Evolutionary conservation across 2,329 filamentous ascomycete genomes (phyloP), one percentile per base, ranked within the genome.

Genomic region (Calonectria ilicicola): DNA sequence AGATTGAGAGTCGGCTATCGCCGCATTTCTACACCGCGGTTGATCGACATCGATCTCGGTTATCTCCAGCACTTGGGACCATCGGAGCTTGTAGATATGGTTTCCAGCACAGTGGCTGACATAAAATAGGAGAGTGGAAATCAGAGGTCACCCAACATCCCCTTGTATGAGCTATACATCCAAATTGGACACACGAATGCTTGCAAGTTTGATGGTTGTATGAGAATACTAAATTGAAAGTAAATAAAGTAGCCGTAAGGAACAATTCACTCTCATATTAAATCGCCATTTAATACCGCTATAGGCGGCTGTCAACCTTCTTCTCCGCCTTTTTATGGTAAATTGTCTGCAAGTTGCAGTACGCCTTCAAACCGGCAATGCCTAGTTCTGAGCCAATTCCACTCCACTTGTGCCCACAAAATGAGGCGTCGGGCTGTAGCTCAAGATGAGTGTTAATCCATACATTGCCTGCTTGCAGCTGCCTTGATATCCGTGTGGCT

Each of bases 391-490:
- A 67, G 1, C 76, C 73, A 23, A 77, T 58, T 4, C 76, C 76
- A 40, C 73, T 73, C 58, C 51, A 56, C 56, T 76, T 76, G 38
- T 77, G 71, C 1, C 74, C 75, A 1, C 75, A 73, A 56, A 76
- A 75, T 1, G 75, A 65, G 4, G 70, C 69, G 21, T 67, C 32
- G 2, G 75, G 67, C 14, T 64, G 49, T 1, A 72, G 53, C 10
- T 69, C 60, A 10, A 56, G 21, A 5, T 70, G 71, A 1, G 64
- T 47, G 79, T 92, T 92, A 77, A 92, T 87, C 86, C 88, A 92
- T 1, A 92, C 88, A 15, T 82, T 87, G 0, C 91, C 90, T 0
- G 87, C 86, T 76, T 91, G 87, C 19, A 92, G 81, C 47, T 85
- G 84, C 40, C 85, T 79, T 0, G 89, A 90, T 35, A 92, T 86